A percentile compares a stretch with the other conserved stretches of the same genome.
Evolutionary conservation across 805 yeast genomes (phyloP).

Genomic region (Suhomyces kilbournensis): DNA sequence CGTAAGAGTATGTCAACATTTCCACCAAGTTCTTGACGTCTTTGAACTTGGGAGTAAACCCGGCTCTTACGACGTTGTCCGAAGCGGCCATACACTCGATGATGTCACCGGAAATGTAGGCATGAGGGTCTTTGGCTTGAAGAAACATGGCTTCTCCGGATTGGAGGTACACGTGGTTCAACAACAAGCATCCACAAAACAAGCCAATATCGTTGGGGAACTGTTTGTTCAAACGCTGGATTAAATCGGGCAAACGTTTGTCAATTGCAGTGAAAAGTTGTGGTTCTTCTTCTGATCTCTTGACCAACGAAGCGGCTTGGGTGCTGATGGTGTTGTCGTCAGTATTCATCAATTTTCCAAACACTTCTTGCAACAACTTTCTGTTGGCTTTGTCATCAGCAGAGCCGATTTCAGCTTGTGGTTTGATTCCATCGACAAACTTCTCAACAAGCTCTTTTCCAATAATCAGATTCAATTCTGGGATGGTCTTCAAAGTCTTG

Average conservation of each 20-base stretch:
- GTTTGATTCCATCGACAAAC: conserved; percentile 50
- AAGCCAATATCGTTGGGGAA: conserved; percentile 93
- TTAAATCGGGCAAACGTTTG: conserved; percentile 62
- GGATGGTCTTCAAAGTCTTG: conserved; percentile 62
- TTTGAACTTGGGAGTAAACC: conserved; percentile 98
- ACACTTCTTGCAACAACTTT: conserved; percentile 67
- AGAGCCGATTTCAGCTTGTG: conserved; percentile 46
- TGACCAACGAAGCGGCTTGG: conserved; percentile 63
- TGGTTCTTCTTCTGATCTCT: conserved; percentile 59
- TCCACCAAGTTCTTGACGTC: conserved; percentile 87
- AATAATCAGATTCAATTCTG: conserved; percentile 72
- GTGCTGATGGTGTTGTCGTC: conserved; percentile 54
- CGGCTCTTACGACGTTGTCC: conserved; percentile 97
- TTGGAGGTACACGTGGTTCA: conserved; percentile 78
- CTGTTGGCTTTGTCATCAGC: conserved; percentile 57
- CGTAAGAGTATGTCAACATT: conserved; percentile 87
- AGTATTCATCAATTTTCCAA: conserved; percentile 81
- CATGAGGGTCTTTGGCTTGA: conserved; percentile 97
- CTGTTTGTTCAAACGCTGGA: conserved; percentile 76
- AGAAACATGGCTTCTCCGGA: conserved; percentile 96
- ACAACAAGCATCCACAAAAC: conserved; percentile 90
- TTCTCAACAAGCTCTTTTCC: conserved; percentile 56
- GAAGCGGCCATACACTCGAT: conserved; percentile 99
- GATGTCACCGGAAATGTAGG: conserved; percentile 94
- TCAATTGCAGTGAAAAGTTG: conserved; percentile 49